Conservation (phyloP, 1,284 basidiomycete species). For the Tilletia indica region DNA sequence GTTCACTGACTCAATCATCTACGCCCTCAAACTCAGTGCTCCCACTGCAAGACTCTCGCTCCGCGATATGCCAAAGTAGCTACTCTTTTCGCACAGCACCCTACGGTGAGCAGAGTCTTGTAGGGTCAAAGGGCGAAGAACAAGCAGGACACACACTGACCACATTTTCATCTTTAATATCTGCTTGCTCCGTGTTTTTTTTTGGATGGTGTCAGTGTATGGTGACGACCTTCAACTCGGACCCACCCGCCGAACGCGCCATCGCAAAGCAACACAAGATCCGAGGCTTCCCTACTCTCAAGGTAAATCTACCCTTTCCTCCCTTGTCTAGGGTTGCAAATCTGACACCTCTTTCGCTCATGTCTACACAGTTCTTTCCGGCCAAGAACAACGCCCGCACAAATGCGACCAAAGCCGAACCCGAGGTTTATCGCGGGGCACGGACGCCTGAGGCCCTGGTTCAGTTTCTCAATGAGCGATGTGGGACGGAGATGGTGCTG, state of each 20-base stretch:
- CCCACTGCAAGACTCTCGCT: conserved; percentile 15
- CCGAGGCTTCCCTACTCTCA: conserved; percentile 14
- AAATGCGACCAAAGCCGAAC: conserved; percentile 5
- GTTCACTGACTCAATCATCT: neutral
- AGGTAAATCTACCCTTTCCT: neutral
- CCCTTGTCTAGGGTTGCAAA: too few relatives aligned
- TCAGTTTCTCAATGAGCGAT: conserved; percentile 10
- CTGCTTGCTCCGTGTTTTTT: neutral
- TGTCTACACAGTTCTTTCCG: conserved; percentile 2
- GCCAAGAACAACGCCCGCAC: neutral
- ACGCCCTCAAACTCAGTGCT: neutral
- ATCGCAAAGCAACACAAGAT: conserved; percentile 9
- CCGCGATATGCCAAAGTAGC: conserved; percentile 5
- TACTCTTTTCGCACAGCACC: conserved; percentile 1
- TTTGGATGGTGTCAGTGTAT: neutral
- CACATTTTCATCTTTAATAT: neutral
- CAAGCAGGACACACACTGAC: too few relatives aligned
- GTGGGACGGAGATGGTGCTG: conserved; percentile 10
- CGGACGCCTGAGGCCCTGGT: conserved; percentile 6
- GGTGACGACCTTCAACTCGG: conserved; percentile 12
- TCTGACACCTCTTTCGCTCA: too few relatives aligned
- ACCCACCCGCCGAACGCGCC: conserved; percentile 8
- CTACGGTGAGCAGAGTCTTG: neutral
- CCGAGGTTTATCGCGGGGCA: conserved; percentile 1
- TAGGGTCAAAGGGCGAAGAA: too few relatives aligned